Base-by-base conservation (phyloP, 176 grass and related monocot species). In the Pontederia crassipes region DNA sequence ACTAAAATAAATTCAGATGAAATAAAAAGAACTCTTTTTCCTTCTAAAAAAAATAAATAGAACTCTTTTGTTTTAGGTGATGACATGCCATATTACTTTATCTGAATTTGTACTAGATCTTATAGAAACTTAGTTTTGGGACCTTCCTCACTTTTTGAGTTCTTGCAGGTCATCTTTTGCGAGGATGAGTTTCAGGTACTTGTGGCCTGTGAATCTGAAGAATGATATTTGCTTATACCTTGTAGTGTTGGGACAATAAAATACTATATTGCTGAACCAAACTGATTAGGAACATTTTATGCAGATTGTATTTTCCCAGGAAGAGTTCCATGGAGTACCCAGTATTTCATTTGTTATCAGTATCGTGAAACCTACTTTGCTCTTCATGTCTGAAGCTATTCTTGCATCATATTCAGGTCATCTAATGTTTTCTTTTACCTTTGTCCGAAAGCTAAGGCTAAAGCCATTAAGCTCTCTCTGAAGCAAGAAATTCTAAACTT, bases 261-360 rank as follows among this genome's bases (percentile, higher is more conserved):
- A 54, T 6, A 54, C 14, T 14, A 15, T 54, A 54, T 54, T 15
- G 7, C 51, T 54, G 6, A 14, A 54, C n/a, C 8, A 54, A 54
- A 14, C n/a, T 54, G 51, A 54, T 5, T 40, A 26, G 56, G 28
- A 40, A 10, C 48, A 9, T 56, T 54, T 9, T 69, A 85, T 74
- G 65, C 73, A 90, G 87, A 79, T 82, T 2, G 0, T 74, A 17
- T 67, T 86, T 54, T 79, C 72, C 2, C 59, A 16, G 52, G 87
- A 90, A 73, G 87, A 90, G 60, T 77, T 66, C 29, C 80, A 74
- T 48, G 68, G 49, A 20, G 69, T 86, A 58, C 69, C 69, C 48
- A 67, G 71, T 54, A 77, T 86, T 75, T 71, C 66, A 52, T 91
- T 88, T 12, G 24, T 20, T 74, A 97, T 74, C 67, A 70, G 27